These are phyloP conservation scores for Aspergillus sergii DNA, from an alignment of 2,329 filamentous ascomycete genomes.

Conservation along the genomic window DNA sequence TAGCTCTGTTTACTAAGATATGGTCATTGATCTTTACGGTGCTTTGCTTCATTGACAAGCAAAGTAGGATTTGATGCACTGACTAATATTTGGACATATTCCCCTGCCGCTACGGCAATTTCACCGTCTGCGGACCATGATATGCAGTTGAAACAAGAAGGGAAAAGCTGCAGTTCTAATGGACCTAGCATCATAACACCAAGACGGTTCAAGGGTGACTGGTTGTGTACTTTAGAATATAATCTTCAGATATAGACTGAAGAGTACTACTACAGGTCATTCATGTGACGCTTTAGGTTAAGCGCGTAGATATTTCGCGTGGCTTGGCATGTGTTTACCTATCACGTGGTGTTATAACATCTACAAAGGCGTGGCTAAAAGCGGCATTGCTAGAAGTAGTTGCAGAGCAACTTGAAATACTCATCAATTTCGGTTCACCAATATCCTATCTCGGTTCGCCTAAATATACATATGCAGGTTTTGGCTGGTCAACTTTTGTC, in stretches of 20 bases:
- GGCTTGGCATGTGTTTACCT: neutral
- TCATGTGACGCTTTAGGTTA: neutral
- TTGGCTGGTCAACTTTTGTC: neutral
- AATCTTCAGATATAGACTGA: neutral
- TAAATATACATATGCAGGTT: neutral
- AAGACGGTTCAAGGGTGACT: neutral
- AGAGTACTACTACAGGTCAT: neutral
- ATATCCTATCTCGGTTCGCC: neutral
- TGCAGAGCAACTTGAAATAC: neutral
- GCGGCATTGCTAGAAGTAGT: neutral
- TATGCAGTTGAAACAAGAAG: slow-evolving; percentile 56
- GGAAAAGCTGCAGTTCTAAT: slow-evolving; percentile 49
- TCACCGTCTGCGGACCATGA: slow-evolving; percentile 62
- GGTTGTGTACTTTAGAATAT: neutral
- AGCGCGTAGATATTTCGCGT: neutral
- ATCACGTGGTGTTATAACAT: neutral
- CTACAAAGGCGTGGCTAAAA: neutral
- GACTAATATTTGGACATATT: slow-evolving; percentile 57
- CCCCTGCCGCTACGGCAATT: slow-evolving; percentile 59
- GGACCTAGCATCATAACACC: slow-evolving; percentile 25
- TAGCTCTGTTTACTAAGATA: slow-evolving; percentile 15
- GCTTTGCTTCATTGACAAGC: neutral
- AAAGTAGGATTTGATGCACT: slow-evolving; percentile 18
- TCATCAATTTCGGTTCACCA: neutral
- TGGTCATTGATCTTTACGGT: neutral